Conservation (phyloP, 192 early-diverging fungal genomes). For the Mycoemilia scoparia region DNA sequence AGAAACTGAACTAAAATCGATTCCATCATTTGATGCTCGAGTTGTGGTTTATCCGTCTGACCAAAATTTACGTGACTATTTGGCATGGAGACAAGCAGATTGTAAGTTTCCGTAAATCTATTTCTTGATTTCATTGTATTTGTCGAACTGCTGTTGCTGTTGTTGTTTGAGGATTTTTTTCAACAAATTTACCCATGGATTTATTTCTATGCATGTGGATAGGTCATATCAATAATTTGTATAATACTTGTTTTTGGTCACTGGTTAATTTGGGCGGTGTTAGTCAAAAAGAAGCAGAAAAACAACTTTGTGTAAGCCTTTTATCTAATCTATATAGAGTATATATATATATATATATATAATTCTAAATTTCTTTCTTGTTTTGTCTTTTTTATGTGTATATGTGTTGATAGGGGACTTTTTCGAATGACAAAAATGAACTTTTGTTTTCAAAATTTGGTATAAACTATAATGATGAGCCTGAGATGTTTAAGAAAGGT, state of each 20-base stretch:
- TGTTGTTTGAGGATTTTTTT: not conserved
- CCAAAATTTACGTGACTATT: slow-evolving; percentile 73
- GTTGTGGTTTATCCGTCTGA: slow-evolving; percentile 73
- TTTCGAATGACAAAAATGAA: slow-evolving; percentile 81
- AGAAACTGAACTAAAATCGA: slow-evolving; percentile 40
- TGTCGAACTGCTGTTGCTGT: too few species aligned
- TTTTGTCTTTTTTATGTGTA: slow-evolving; percentile 3
- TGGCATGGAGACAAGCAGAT: slow-evolving; percentile 88
- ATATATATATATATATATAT: slow-evolving; percentile 1
- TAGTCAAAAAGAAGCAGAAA: slow-evolving; percentile 56
- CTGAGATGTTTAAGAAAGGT: slow-evolving; percentile 76
- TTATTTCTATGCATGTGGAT: not conserved
- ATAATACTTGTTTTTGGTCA: slow-evolving; percentile 91
- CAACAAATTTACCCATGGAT: not conserved
- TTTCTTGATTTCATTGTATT: not conserved
- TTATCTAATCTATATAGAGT: not conserved
- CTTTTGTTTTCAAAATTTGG: slow-evolving; percentile 65
- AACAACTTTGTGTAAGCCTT: slow-evolving; percentile 39
- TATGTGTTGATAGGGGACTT: slow-evolving; percentile 46
- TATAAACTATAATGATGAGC: slow-evolving; percentile 78
- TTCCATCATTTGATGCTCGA: slow-evolving; percentile 83
- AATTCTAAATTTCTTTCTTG: slow-evolving; percentile 1
- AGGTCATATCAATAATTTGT: slow-evolving; percentile 80
- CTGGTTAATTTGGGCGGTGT: slow-evolving; percentile 53
- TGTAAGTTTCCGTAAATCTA: too few species aligned